Percentiles rank a stretch among this genome's conserved stretches.
Conservation (phyloP, 257 asterid species). For the Haberlea rhodopensis region DNA sequence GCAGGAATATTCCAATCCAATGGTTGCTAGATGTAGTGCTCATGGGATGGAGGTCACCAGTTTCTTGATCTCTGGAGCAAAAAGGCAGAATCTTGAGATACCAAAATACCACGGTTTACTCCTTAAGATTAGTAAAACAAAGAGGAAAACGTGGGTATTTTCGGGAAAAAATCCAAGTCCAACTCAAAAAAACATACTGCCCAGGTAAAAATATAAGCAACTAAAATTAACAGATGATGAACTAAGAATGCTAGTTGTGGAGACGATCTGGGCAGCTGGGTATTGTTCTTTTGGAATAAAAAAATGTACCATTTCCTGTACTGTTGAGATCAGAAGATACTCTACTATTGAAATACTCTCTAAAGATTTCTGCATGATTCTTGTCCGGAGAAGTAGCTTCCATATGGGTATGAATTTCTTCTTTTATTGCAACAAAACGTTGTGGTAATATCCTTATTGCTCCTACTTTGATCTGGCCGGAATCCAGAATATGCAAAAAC, state of each 20-base stretch:
- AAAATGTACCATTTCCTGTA: slow-evolving; percentile 37
- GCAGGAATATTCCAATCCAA: too few species aligned
- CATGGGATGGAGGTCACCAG: slow-evolving; percentile 25
- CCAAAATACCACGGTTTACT: slow-evolving; percentile 90
- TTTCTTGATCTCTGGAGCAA: slow-evolving; percentile 29
- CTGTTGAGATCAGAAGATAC: slow-evolving; percentile 21
- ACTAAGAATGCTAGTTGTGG: slow-evolving; percentile 51
- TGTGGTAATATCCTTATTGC: slow-evolving; percentile 47
- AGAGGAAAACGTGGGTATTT: slow-evolving; percentile 74
- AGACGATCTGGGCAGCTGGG: slow-evolving; percentile 98
- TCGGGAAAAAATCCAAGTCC: slow-evolving; percentile 41
- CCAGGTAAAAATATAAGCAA: not conserved
- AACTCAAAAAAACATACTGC: slow-evolving; percentile 21
- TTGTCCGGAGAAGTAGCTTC: slow-evolving; percentile 16
- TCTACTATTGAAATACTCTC: slow-evolving; percentile 41
- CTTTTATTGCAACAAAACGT: too few species aligned
- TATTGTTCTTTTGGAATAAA: slow-evolving; percentile 54
- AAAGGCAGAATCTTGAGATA: slow-evolving; percentile 23
- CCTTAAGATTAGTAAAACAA: slow-evolving; percentile 20
- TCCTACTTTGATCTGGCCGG: slow-evolving; percentile 38
- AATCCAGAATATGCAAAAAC: slow-evolving; percentile 33
- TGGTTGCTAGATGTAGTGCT: too few species aligned
- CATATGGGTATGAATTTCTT: too few species aligned
- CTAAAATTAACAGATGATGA: not conserved
- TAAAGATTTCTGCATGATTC: slow-evolving; percentile 43